Conservation (phyloP, 139 green algal genomes). For the Chlamydomonas eustigma region DNA sequence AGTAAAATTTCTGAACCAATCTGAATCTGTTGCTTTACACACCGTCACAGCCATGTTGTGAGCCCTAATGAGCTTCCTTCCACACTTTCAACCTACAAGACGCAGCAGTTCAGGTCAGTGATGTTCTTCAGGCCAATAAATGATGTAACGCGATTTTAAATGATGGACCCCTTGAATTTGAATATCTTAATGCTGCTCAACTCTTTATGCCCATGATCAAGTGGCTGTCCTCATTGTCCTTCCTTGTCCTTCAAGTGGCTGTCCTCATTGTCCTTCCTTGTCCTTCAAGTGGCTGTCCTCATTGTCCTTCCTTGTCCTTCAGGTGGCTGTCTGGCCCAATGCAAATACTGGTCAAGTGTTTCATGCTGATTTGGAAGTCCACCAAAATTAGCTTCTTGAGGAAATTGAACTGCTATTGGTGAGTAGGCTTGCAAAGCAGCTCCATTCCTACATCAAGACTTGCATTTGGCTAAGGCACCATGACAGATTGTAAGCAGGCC, state of each 20-base stretch:
- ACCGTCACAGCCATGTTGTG: conserved; percentile 36
- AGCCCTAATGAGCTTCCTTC: conserved; percentile 78
- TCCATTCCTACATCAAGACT: too few relatives aligned
- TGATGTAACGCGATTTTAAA: too few relatives aligned
- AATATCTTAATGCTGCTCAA: too few relatives aligned
- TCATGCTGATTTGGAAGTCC: conserved; percentile 35
- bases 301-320: not conserved
- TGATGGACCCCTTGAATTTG: too few relatives aligned
- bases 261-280: too few relatives aligned
- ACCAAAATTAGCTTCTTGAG: conserved; percentile 34
- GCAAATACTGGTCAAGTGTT: conserved; percentile 60
- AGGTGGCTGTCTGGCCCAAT: conserved; percentile 52
- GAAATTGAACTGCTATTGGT: conserved; percentile 60
- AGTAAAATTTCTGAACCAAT: too few relatives aligned
- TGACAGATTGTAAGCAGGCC: too few relatives aligned
- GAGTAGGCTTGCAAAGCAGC: not conserved
- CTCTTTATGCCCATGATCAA: too few relatives aligned
- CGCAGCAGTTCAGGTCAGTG: conserved; percentile 95
- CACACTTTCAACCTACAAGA: conserved; percentile 90
- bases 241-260: too few relatives aligned
- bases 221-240: too few relatives aligned
- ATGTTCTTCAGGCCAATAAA: too few relatives aligned
- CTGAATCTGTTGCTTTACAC: not conserved
- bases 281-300: conserved; percentile 51
- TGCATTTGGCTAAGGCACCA: too few relatives aligned